Conservation (phyloP, 768 basidiomycete species). For the Suillus sp. region DNA sequence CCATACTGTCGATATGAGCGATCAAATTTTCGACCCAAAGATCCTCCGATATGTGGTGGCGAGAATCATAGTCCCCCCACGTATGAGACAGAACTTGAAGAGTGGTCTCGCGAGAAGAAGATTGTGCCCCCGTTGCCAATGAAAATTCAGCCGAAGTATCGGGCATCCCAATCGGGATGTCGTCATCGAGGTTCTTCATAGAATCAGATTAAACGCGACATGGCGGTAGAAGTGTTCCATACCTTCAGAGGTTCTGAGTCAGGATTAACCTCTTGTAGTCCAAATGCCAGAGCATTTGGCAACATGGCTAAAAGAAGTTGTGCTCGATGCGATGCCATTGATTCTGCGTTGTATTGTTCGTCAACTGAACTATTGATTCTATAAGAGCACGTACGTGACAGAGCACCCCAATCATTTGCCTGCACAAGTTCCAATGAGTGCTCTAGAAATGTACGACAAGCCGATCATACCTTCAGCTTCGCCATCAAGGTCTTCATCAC, state of each 20-base stretch:
- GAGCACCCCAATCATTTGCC: conserved; percentile 67
- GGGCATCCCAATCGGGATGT: conserved; percentile 37
- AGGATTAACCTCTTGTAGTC: conserved; percentile 47
- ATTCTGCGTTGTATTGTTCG: conserved; percentile 36
- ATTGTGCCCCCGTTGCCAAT: conserved; percentile 22
- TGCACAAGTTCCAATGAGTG: conserved; percentile 21
- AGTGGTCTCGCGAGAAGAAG: conserved; percentile 19
- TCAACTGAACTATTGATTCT: neutral
- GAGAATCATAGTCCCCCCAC: conserved; percentile 36
- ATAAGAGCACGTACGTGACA: conserved; percentile 50
- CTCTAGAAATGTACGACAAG: neutral
- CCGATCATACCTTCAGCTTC: conserved; percentile 53
- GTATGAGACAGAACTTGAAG: conserved; percentile 22
- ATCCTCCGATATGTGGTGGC: conserved; percentile 40
- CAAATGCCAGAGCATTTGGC: conserved; percentile 49
- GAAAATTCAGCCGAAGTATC: conserved; percentile 44
- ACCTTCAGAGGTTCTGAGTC: conserved; percentile 55
- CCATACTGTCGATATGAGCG: conserved; percentile 41
- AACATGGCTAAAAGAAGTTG: conserved; percentile 45
- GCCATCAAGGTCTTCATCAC: conserved; percentile 67
- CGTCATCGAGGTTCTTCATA: conserved; percentile 54
- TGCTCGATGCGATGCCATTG: conserved; percentile 50
- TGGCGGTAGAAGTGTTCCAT: conserved; percentile 5
- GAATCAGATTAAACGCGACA: conserved; percentile 6
- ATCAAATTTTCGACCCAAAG: conserved; percentile 45